These are phyloP conservation scores for Paecilomyces dactylethromorphus DNA, from an alignment of 2,329 filamentous ascomycete genomes.

Conservation along the genomic window DNA sequence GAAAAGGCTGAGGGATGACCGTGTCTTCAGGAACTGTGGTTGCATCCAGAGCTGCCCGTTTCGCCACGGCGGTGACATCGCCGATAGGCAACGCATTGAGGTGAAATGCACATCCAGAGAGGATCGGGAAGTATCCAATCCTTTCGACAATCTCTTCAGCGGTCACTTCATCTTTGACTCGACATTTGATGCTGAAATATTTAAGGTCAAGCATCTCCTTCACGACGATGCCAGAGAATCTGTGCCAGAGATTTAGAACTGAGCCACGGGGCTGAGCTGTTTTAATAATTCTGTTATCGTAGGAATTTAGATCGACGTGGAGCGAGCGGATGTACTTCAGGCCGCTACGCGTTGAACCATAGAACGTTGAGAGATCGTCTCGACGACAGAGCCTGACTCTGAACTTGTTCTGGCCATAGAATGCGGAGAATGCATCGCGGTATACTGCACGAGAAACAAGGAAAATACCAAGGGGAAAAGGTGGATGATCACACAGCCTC, in stretches of 20 bases:
- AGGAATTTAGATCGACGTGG: conserved; percentile 14
- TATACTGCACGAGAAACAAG: conserved; percentile 8
- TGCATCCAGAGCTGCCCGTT: conserved; percentile 10
- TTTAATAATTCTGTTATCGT: conserved; percentile 14
- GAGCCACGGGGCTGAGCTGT: conserved; percentile 1
- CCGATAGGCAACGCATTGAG: conserved; percentile 7
- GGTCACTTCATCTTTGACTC: conserved; percentile 12
- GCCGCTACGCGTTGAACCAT: conserved; percentile 7
- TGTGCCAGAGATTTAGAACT: conserved; percentile 10
- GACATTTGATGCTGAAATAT: conserved; percentile 17
- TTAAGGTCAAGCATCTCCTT: conserved; percentile 11
- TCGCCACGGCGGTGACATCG: conserved; percentile 9
- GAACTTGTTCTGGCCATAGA: conserved; percentile 13
- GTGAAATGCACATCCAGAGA: conserved; percentile 15
- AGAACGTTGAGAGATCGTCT: conserved; percentile 11
- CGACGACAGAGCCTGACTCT: conserved; percentile 6
- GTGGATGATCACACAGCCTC: conserved; percentile 11
- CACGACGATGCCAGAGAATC: conserved; percentile 11
- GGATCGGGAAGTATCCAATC: conserved; percentile 15
- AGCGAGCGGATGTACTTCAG: conserved; percentile 9
- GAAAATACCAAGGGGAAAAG: conserved; percentile 11
- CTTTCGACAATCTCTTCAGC: conserved; percentile 9
- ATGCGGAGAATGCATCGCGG: conserved; percentile 9
- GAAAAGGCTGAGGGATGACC: conserved; percentile 8
- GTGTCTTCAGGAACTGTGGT: conserved; percentile 7